These are phyloP conservation scores for Neltuma alba DNA, from an alignment of 306 rosid species.

Conservation along the genomic window DNA sequence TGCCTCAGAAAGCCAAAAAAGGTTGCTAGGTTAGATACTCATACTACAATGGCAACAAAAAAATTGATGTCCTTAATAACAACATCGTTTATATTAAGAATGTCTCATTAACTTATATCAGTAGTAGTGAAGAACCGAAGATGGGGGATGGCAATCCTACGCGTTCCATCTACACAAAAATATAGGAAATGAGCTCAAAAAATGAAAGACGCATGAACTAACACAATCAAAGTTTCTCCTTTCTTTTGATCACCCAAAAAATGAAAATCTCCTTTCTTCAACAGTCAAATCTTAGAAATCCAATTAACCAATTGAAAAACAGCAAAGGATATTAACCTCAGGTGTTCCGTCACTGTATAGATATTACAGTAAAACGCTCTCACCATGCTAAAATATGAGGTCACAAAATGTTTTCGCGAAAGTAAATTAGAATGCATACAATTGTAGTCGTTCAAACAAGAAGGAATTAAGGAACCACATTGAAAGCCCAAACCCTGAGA, in stretches of 20 bases:
- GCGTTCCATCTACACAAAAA: not conserved
- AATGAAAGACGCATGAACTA: not conserved
- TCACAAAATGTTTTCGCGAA: not conserved
- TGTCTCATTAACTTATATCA: not conserved
- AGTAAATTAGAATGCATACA: not conserved
- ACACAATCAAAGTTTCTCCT: constrained; percentile 9
- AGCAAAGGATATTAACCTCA: not conserved
- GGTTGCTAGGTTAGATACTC: not conserved
- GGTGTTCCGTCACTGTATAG: not conserved
- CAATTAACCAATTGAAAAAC: not conserved
- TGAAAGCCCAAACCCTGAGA: constrained; percentile 27
- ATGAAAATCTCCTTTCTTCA: constrained; percentile 3
- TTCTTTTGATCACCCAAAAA: not conserved
- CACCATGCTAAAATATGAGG: not conserved
- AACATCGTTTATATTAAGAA: not conserved
- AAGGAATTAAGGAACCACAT: constrained; percentile 19
- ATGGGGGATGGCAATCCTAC: not conserved
- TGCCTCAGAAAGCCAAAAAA: not conserved
- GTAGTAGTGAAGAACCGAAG: not conserved
- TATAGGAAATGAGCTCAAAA: not conserved
- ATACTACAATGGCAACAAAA: not conserved
- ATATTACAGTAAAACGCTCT: constrained; percentile 5
- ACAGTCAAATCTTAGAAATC: constrained; percentile 25
- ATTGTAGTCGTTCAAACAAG: not conserved
- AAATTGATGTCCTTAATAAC: not conserved